Evolutionary conservation across 1,284 basidiomycete genomes (phyloP).

Genomic region (Stereum hirsutum): DNA sequence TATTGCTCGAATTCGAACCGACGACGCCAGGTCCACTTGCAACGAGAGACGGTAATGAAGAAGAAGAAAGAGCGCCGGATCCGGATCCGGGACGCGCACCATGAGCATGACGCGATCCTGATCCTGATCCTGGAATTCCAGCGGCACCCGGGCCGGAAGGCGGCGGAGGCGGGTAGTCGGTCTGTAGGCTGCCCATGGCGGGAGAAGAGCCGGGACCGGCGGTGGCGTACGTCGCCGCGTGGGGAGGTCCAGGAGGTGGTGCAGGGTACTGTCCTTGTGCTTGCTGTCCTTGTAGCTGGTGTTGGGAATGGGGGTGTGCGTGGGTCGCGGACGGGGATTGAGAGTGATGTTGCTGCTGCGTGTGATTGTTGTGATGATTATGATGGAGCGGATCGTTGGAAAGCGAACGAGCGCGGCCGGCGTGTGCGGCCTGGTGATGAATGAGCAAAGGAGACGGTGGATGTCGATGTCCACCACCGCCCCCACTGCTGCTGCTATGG

Average conservation of each 20-base stretch:
- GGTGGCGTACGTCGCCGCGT: constrained; percentile 18
- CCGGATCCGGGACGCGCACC: too few relatives aligned
- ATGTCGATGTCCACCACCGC: background rate
- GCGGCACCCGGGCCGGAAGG: constrained; percentile 3
- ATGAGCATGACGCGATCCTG: too few relatives aligned
- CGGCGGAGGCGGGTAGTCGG: constrained; percentile 10
- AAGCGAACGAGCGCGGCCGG: background rate
- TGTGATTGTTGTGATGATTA: too few relatives aligned
- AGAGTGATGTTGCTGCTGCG: background rate
- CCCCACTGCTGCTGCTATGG: background rate
- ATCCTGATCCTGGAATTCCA: too few relatives aligned
- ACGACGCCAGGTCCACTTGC: background rate
- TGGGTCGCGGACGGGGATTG: background rate
- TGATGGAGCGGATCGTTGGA: too few relatives aligned
- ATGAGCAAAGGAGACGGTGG: background rate
- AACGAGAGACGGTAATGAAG: background rate
- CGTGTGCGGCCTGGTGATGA: background rate
- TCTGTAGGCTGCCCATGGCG: constrained; percentile 11
- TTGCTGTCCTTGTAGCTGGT: background rate
- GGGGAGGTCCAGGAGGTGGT: constrained; percentile 11
- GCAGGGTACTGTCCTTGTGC: constrained; percentile 5
- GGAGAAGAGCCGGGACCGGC: constrained; percentile 15
- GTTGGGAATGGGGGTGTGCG: background rate
- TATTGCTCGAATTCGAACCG: constrained; percentile 7
- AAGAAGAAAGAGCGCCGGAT: background rate